Evolutionary conservation across 495 filamentous ascomycete genomes (phyloP), one percentile per base, ranked within the genome.

Genomic region (Copromyces sp.): DNA sequence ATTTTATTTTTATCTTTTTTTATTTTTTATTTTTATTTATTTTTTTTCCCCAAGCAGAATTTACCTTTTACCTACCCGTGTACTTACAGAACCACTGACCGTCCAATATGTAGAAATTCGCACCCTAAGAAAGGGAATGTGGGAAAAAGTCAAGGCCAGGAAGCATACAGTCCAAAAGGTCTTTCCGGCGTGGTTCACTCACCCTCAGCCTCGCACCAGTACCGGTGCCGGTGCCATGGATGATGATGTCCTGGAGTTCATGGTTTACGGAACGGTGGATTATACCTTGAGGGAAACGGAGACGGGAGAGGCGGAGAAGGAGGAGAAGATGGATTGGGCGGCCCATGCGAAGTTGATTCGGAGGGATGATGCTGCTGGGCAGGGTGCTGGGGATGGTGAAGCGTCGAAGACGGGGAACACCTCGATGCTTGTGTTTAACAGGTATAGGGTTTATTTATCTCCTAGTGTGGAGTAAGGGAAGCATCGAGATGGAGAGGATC

Each of bases 181-280:
- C n/a, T 82, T 81, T 69, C 79, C 80, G 65, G 80, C 72, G 6
- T n/a, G 5, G 20, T 59, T 59, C 24, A 61, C 17, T 81, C 77
- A 39, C 39, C 37, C 38, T n/a, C 17, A 5, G n/a, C 35, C 35
- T 37, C 35, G 35, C 35, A 37, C 35, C 35, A 37, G 35, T 37
- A 68, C 38, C 16, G 70, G 24, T 38, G 69, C 9, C 17, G 73
- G 65, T 20, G 75, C 35, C 37, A 12, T 14, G 45, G 45, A 59
- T 20, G 40, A 73, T 35, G 74, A 61, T 38, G 72, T 42, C 12
- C 39, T 40, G 39, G 82, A 83, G 74, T 78, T 79, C 37, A 83
- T 82, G 81, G 42, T 83, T 0, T 72, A 76, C 40, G 82, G 83
- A 9, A 72, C 71, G 2, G 76, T 80, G 1, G 72, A 73, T 20